Evolutionary conservation across 1,284 basidiomycete species (phyloP), one percentile per base, ranked within the genome.

Genomic region (Leccinum fuscescens): DNA sequence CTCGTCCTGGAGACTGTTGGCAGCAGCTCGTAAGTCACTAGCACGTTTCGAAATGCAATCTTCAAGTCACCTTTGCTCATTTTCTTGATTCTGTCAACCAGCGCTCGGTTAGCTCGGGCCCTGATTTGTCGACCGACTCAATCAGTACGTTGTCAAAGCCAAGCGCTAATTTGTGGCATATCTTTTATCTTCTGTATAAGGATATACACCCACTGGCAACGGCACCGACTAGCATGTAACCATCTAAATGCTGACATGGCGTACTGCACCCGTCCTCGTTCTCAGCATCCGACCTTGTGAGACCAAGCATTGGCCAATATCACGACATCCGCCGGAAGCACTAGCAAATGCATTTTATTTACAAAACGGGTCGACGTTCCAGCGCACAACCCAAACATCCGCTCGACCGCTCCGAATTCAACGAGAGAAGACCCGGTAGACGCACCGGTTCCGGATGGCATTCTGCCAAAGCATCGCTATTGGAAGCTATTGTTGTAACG

Each of bases 311-410:
- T 46, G 42, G n/a, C 8, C n/a, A n/a, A 37, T 4, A 39, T 39
- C 37, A 39, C 8, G 15, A 15, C 37, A 42, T 9, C 39, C 42
- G 17, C 3, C 17, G 20, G 44, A 20, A 46, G 44, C 42, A 44
- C 42, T 74, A 94, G 90, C 80, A 93, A 96, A 75, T 96, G 94
- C 74, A 89, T 93, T 50, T 78, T 98, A 44, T 44, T 44, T 17
- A 44, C 42, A 44, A 62, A 89, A n/a, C n/a, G 39, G n/a, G 88
- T 17, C 88, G 86, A 15, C 85, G 86, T 69, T 85, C 79, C n/a
- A 90, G 95, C 62, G 83, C 85, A 24, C 86, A 95, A 68, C 80
- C 98, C 98, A 96, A 42, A 42, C n/a, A 42, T 72, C 96, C 96
- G 0, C 80, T 98, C 62, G 96, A 98, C 78, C 96, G 15, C 50